phyloP scores from a whole-genome alignment of 2,329 filamentous ascomycete genomes.

The Colletotrichum eleusines region DNA sequence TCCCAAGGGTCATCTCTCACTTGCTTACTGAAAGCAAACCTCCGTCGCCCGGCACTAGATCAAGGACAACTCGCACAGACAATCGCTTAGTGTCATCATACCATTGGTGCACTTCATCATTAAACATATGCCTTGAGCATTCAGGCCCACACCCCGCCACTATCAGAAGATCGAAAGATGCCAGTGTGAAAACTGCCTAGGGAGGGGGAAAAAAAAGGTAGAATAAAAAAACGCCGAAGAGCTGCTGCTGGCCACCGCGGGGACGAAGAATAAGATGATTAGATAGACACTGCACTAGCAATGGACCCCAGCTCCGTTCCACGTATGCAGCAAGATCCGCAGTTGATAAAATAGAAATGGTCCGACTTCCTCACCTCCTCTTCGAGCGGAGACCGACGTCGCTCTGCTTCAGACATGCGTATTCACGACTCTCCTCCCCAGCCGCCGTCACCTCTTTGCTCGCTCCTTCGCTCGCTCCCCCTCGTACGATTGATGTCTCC shows the following conservation, averaged over 20 bases:
- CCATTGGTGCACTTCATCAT: not conserved
- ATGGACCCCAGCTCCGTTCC: conserved; percentile 1
- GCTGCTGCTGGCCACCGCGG: conserved; percentile 5
- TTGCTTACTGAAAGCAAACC: not conserved
- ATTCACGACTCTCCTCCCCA: not conserved
- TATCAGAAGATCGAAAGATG: not conserved
- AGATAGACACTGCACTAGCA: not conserved
- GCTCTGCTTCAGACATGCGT: not conserved
- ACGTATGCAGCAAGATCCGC: conserved; percentile 30
- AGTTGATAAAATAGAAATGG: conserved; percentile 4
- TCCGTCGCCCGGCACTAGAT: conserved; percentile 2
- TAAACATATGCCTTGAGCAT: not conserved
- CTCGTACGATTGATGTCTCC: conserved; percentile 4
- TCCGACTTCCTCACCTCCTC: conserved; percentile 1
- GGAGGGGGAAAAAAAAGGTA: too few relatives aligned
- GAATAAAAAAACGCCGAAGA: conserved; percentile 1
- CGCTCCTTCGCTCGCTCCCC: not conserved
- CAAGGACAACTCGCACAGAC: not conserved
- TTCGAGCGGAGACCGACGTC: not conserved
- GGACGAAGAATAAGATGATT: conserved; percentile 2
- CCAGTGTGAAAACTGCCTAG: not conserved
- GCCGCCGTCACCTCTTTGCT: conserved; percentile 18
- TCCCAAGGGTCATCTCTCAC: not conserved
- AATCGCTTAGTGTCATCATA: not conserved
- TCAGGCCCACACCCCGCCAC: not conserved